Evolutionary conservation across 2,329 filamentous ascomycete species (phyloP).

Genomic region (Paraphoma chrysanthemicola): DNA sequence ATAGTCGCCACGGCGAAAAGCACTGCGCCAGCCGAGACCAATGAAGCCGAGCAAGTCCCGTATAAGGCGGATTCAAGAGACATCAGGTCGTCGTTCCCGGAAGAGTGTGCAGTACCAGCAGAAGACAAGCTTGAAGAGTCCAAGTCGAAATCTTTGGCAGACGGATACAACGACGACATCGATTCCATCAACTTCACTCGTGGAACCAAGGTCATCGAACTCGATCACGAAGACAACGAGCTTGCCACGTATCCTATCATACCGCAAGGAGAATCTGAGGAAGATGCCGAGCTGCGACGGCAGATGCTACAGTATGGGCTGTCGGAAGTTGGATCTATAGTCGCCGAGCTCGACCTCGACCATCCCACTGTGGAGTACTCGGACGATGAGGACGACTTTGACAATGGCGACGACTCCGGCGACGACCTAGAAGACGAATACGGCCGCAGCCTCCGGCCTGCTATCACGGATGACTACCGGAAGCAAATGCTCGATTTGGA

Average conservation of each 20-base stretch:
- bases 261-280: slow-evolving; percentile 76
- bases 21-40: too few relatives aligned
- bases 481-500: slow-evolving; percentile 87
- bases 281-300: slow-evolving; percentile 79
- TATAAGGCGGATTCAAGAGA: too few relatives aligned
- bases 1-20: too few relatives aligned
- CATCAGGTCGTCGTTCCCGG: too few relatives aligned
- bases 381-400: slow-evolving; percentile 60
- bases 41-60: too few relatives aligned
- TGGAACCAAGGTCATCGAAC: slow-evolving; percentile 50
- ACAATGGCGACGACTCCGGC: slow-evolving; percentile 54
- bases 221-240: slow-evolving; percentile 52
- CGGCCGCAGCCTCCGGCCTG: slow-evolving; percentile 72
- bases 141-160: slow-evolving; percentile 9
- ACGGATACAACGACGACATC: slow-evolving; percentile 37
- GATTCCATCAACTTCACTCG: slow-evolving; percentile 36
- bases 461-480: slow-evolving; percentile 77
- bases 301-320: slow-evolving; percentile 93
- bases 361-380: slow-evolving; percentile 62
- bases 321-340: slow-evolving; percentile 87
- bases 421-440: slow-evolving; percentile 76
- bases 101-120: slow-evolving; percentile 58
- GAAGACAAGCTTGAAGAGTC: slow-evolving; percentile 57
- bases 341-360: slow-evolving; percentile 88
- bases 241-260: slow-evolving; percentile 60